Evolutionary conservation across 176 grass and related monocot genomes (phyloP).

Genomic region (Juncus effusus): DNA sequence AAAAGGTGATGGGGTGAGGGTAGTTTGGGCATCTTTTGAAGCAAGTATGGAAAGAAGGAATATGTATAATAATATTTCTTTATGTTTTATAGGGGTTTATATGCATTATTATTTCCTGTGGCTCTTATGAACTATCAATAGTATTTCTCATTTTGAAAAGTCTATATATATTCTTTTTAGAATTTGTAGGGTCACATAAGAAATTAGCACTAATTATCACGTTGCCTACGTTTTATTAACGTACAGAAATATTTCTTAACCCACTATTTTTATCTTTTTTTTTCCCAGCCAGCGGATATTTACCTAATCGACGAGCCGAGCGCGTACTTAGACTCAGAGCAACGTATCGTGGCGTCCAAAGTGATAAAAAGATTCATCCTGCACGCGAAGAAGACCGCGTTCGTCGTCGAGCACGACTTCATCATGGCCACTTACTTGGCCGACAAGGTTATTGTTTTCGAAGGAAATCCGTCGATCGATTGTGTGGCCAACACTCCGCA

Average conservation of each 20-base stretch:
- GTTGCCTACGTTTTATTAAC: neutral
- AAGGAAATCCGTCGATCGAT: conserved; percentile 59
- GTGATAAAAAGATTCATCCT: conserved; percentile 74
- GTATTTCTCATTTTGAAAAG: no score
- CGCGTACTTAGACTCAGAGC: conserved; percentile 77
- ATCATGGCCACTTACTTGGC: conserved; percentile 72
- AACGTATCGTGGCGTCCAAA: conserved; percentile 58
- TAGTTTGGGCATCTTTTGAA: no score
- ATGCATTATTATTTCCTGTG: no score
- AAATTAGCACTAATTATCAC: no score
- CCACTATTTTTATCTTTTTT: neutral
- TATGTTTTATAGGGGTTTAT: no score
- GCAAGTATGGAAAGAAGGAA: no score
- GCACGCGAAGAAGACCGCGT: conserved; percentile 67
- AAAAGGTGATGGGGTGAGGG: no score
- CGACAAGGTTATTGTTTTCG: conserved; percentile 57
- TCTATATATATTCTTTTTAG: no score
- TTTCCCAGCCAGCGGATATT: conserved; percentile 57
- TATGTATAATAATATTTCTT: no score
- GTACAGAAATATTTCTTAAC: neutral
- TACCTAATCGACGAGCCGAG: conserved; percentile 82
- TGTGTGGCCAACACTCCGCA: conserved; percentile 60
- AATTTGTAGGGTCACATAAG: no score
- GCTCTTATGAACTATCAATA: no score
- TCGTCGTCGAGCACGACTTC: conserved; percentile 71